Conservation (phyloP, 495 filamentous ascomycete species). For the Penicillium bovifimosum region DNA sequence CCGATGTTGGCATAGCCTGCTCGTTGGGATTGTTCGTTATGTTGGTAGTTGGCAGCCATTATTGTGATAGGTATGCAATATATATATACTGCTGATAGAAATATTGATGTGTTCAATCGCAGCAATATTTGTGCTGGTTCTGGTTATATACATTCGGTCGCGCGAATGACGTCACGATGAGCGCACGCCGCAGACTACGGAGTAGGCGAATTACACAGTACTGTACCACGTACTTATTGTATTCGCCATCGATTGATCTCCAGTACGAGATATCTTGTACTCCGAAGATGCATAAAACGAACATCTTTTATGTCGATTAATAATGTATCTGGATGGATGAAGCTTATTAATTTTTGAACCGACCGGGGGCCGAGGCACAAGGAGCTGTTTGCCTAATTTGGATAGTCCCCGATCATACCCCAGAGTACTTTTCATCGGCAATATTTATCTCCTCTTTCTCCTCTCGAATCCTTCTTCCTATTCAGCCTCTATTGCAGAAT, state of each 20-base stretch:
- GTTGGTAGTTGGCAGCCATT: neutral
- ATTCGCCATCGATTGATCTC: neutral
- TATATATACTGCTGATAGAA: neutral
- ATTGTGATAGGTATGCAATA: neutral
- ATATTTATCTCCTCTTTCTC: neutral
- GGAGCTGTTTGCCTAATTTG: constrained; percentile 30
- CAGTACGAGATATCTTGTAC: too few species aligned
- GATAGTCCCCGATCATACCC: constrained; percentile 20
- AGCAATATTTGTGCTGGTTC: neutral
- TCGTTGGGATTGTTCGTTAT: neutral
- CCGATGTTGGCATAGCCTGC: constrained; percentile 3
- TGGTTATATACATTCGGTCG: neutral
- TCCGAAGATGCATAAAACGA: too few species aligned
- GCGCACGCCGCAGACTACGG: too few species aligned
- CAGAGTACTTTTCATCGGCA: neutral
- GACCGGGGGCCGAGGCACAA: constrained; percentile 25
- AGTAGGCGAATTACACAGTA: neutral
- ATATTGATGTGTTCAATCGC: neutral
- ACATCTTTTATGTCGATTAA: neutral
- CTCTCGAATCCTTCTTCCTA: neutral
- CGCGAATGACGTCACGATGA: constrained; percentile 20
- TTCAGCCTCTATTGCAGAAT: constrained; percentile 16
- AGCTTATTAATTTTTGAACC: constrained; percentile 2
- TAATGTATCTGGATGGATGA: neutral
- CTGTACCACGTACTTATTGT: too few species aligned